Conservation (phyloP, 2,329 filamentous ascomycete genomes). For the Blumeriella jaapii region DNA sequence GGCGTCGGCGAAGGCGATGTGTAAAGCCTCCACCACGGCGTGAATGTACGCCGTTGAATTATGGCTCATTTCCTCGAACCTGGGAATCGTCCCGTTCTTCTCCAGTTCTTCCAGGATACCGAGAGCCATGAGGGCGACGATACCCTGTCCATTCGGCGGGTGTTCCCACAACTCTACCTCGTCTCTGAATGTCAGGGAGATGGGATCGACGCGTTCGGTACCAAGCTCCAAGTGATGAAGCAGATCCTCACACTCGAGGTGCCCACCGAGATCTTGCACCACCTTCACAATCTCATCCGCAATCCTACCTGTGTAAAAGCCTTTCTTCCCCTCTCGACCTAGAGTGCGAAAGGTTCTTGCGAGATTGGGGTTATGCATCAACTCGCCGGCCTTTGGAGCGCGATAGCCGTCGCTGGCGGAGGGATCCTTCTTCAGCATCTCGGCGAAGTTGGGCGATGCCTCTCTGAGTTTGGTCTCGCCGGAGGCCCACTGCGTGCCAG, state of each 20-base stretch:
- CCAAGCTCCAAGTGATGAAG: conserved; percentile 60
- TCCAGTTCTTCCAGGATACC: conserved; percentile 85
- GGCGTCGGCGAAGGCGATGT: conserved; percentile 81
- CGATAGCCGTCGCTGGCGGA: conserved; percentile 56
- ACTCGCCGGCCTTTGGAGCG: conserved; percentile 67
- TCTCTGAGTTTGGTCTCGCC: conserved; percentile 26
- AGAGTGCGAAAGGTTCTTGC: conserved; percentile 71
- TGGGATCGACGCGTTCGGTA: conserved; percentile 70
- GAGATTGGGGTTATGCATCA: conserved; percentile 75
- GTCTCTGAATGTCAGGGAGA: conserved; percentile 62
- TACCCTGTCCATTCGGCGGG: conserved; percentile 89
- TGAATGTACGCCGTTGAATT: conserved; percentile 75
- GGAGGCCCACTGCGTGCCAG: not conserved
- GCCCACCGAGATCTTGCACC: conserved; percentile 62
- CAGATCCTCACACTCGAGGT: conserved; percentile 68
- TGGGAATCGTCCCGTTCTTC: conserved; percentile 58
- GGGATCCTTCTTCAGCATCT: conserved; percentile 76
- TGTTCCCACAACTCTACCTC: conserved; percentile 83
- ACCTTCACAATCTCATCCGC: conserved; percentile 73
- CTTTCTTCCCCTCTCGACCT: conserved; percentile 71
- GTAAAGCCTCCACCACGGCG: conserved; percentile 73
- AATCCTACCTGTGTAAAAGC: conserved; percentile 79
- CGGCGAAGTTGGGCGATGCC: conserved; percentile 78
- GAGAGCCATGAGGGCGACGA: conserved; percentile 85
- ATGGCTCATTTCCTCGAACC: conserved; percentile 59